Evolutionary conservation across 208 protist genomes (phyloP).

Genomic region (Acanthamoeba healyi): DNA sequence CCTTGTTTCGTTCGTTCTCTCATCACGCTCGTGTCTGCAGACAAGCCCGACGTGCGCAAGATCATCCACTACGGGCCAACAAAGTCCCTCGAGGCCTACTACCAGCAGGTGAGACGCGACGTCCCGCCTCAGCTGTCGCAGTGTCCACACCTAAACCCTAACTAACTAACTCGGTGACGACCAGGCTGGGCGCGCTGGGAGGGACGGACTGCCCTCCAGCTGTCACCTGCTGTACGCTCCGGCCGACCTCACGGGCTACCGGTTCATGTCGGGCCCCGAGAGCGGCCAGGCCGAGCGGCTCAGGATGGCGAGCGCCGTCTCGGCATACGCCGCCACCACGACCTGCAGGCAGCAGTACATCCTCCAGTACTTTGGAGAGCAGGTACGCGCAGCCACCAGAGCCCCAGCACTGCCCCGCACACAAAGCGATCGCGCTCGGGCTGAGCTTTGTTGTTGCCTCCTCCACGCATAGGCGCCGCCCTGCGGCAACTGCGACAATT

Average conservation of each 20-base stretch:
- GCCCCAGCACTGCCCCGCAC: too few species aligned
- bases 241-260: slow-evolving; percentile 51
- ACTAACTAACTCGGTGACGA: too few species aligned
- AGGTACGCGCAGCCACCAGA: too few species aligned
- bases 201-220: slow-evolving; percentile 74
- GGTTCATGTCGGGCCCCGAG: neutral
- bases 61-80: slow-evolving; percentile 83
- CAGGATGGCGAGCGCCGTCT: neutral
- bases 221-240: slow-evolving; percentile 69
- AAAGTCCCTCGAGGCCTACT: slow-evolving; percentile 82
- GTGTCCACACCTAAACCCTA: too few species aligned
- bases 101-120: too few species aligned
- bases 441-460: too few species aligned
- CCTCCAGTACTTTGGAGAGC: slow-evolving; percentile 48
- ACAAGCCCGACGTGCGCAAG: slow-evolving; percentile 84
- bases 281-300: neutral
- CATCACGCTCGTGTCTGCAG: too few species aligned
- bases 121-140: too few species aligned
- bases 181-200: slow-evolving; percentile 79
- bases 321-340: slow-evolving; percentile 5
- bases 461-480: too few species aligned
- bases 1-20: too few species aligned
- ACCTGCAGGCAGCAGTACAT: slow-evolving; percentile 46
- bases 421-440: too few species aligned
- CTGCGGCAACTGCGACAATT: slow-evolving; percentile 65